phyloP scores from a whole-genome alignment of 1,139 yeast genomes.

The Hyphopichia fennica region DNA sequence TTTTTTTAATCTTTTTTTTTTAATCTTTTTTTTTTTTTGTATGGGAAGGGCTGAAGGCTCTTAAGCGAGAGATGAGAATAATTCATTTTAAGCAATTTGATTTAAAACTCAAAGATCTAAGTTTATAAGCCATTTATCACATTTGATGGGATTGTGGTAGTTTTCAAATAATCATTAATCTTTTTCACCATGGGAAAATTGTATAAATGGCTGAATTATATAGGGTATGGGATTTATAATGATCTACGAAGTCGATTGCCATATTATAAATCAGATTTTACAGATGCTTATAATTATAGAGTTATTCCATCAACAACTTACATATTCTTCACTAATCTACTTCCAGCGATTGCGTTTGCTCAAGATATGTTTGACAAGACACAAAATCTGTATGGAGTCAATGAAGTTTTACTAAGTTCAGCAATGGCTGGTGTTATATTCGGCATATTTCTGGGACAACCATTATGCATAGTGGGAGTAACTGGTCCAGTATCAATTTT shows the following conservation, averaged over 20 bases:
- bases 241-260: conserved; percentile 64
- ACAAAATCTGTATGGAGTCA: conserved; percentile 81
- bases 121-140: not conserved
- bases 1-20: not conserved
- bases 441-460: conserved; percentile 86
- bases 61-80: not conserved
- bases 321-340: conserved; percentile 82
- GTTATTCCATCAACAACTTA: conserved; percentile 84
- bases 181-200: not conserved
- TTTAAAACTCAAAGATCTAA: not conserved
- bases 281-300: conserved; percentile 80
- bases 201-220: conserved; percentile 14
- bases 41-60: not conserved
- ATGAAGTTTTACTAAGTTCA: conserved; percentile 79
- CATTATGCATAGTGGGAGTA: conserved; percentile 94
- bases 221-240: conserved; percentile 56
- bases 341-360: conserved; percentile 96
- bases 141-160: not conserved
- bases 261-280: conserved; percentile 72
- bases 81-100: too few species aligned
- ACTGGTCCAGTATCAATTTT: conserved; percentile 94
- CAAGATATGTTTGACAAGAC: conserved; percentile 96
- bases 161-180: not conserved
- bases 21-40: not conserved
- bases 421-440: conserved; percentile 89